These are phyloP conservation scores for Candida loeiensis DNA, from an alignment of 805 yeast genomes.

Conservation along the genomic window DNA sequence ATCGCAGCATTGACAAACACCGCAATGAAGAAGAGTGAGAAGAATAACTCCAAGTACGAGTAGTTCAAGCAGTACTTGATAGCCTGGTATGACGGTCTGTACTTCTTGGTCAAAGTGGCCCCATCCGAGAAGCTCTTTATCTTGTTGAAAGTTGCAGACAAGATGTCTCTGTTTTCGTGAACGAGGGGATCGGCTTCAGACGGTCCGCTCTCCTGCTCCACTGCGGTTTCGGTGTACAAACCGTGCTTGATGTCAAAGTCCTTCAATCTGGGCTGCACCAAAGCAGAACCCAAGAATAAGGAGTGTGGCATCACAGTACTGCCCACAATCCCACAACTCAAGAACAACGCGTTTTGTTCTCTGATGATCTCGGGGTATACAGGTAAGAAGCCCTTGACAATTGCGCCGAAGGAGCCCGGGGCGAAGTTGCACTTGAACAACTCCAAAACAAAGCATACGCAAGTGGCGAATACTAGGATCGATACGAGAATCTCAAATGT, in stretches of 20 bases:
- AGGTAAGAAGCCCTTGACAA: conserved; percentile 71
- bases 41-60: conserved; percentile 37
- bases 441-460: conserved; percentile 70
- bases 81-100: conserved; percentile 41
- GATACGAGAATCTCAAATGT: conserved; percentile 76
- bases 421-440: conserved; percentile 51
- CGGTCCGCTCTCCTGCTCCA: conserved; percentile 6
- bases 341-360: conserved; percentile 38
- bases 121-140: conserved; percentile 28
- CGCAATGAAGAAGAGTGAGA: conserved; percentile 41
- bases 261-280: conserved; percentile 42
- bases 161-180: neutral
- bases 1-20: conserved; percentile 45
- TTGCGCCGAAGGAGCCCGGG: conserved; percentile 48
- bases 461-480: conserved; percentile 66
- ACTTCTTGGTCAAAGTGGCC: conserved; percentile 26
- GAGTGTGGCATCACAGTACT: conserved; percentile 49
- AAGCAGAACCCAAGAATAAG: conserved; percentile 41
- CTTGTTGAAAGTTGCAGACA: conserved; percentile 17
- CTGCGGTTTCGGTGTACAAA: conserved; percentile 11
- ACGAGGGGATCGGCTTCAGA: neutral
- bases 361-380: conserved; percentile 25
- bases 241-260: conserved; percentile 39
- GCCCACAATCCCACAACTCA: conserved; percentile 45
- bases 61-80: conserved; percentile 39